A percentile compares a stretch with the other conserved stretches of the same genome.
phyloP scores from a whole-genome alignment of 164 flowering plant genomes.

The Saururus chinensis region DNA sequence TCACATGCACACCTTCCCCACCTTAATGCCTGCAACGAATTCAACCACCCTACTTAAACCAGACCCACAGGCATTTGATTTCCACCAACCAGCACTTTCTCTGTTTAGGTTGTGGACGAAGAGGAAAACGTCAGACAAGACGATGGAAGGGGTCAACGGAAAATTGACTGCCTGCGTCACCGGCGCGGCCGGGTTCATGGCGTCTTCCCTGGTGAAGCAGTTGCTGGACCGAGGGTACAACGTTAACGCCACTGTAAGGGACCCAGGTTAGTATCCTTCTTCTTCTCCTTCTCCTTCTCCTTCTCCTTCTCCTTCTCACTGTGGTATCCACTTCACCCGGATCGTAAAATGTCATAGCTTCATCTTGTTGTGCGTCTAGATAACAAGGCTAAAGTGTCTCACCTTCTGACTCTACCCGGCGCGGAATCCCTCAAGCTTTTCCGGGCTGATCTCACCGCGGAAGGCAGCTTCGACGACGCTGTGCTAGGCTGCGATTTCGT shows the following conservation, averaged over 20 bases:
- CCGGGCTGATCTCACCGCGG: slow-evolving; percentile 50
- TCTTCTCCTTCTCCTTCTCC: not conserved
- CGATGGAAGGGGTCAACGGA: not conserved
- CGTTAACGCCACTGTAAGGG: slow-evolving; percentile 12
- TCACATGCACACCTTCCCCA: too few relatives aligned
- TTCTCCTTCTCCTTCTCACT: not conserved
- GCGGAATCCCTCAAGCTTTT: slow-evolving; percentile 28
- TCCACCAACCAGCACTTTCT: too few relatives aligned
- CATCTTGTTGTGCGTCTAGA: slow-evolving; percentile 1
- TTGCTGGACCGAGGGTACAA: slow-evolving; percentile 4
- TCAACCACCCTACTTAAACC: too few relatives aligned
- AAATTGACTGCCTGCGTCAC: slow-evolving; percentile 7
- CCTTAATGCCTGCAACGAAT: too few relatives aligned
- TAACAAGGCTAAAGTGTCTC: slow-evolving; percentile 7
- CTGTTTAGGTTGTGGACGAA: too few relatives aligned
- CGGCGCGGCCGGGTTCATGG: slow-evolving; percentile 8
- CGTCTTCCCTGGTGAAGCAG: slow-evolving; percentile 5
- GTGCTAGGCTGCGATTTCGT: slow-evolving; percentile 49
- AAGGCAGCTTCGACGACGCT: slow-evolving; percentile 47
- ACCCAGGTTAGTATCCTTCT: slow-evolving; percentile 4
- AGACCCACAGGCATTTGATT: too few relatives aligned
- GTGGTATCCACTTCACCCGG: too few relatives aligned
- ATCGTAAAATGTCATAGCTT: too few relatives aligned
- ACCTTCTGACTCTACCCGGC: slow-evolving; percentile 5
- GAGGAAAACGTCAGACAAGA: not conserved